Percentiles rank a stretch among this genome's conserved stretches.
These are phyloP conservation scores for Globisporangium viniferum DNA, from an alignment of 352 stramenopile species.

Conservation along the genomic window DNA sequence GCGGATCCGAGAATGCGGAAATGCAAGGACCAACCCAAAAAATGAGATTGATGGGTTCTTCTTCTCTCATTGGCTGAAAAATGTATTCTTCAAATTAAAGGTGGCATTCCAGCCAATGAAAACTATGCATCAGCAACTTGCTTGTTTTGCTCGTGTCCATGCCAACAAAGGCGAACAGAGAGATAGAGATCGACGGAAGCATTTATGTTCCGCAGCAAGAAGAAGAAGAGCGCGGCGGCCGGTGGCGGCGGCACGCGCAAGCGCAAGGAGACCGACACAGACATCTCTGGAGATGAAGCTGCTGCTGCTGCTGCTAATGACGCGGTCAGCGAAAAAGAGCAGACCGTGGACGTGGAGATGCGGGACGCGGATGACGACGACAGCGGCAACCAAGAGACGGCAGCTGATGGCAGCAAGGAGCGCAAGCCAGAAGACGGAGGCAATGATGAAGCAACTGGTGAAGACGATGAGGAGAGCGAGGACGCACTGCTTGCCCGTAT, in stretches of 20 bases:
- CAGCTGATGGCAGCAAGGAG: background rate
- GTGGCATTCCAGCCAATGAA: background rate
- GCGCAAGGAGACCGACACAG: constrained; percentile 26
- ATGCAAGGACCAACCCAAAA: background rate
- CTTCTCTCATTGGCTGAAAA: background rate
- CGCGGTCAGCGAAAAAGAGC: background rate
- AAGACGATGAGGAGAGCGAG: constrained; percentile 1
- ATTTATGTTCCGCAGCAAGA: constrained; percentile 39
- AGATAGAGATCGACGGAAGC: background rate
- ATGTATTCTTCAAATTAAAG: background rate
- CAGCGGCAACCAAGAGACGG: background rate
- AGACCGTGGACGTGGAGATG: background rate
- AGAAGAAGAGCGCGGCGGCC: constrained; percentile 19
- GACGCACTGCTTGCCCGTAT: constrained; percentile 7
- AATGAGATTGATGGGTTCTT: constrained; percentile 1
- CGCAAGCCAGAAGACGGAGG: background rate
- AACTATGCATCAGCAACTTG: no score
- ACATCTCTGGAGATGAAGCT: constrained; percentile 13
- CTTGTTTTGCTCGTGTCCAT: background rate
- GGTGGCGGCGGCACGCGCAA: constrained; percentile 16
- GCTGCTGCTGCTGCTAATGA: background rate
- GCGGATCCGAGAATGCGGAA: background rate
- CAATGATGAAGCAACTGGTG: background rate
- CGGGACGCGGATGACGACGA: background rate
- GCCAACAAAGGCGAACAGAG: background rate